Conservation (phyloP, 2,329 filamentous ascomycete species). For the Annulohypoxylon truncatum region DNA sequence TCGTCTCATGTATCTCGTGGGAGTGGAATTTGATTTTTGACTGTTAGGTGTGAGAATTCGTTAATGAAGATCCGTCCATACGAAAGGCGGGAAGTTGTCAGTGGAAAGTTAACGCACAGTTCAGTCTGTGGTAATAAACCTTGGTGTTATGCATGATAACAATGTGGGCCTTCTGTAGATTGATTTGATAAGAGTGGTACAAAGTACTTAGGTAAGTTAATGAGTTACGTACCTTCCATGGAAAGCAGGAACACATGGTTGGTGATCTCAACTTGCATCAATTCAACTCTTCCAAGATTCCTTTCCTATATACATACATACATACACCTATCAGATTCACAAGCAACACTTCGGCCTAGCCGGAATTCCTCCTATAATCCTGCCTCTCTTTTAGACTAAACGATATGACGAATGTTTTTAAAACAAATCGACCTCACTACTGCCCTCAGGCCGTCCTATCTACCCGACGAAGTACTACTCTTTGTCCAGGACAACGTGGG, state of each 20-base stretch:
- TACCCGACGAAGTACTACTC: constrained; percentile 92
- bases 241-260: not conserved
- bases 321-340: not conserved
- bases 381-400: constrained; percentile 19
- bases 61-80: not conserved
- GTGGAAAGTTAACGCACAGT: not conserved
- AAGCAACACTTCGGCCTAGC: not conserved
- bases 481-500: constrained; percentile 99
- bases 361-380: not conserved
- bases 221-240: not conserved
- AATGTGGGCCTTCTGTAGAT: not conserved
- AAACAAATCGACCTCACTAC: constrained; percentile 96
- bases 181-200: not conserved
- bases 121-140: not conserved
- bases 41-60: not conserved
- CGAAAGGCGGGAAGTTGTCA: not conserved
- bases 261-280: constrained; percentile 32
- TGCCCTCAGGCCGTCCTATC: constrained; percentile 89
- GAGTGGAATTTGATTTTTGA: not conserved
- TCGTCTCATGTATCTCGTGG: not conserved
- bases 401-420: constrained; percentile 90
- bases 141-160: not conserved
- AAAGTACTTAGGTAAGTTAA: constrained; percentile 1
- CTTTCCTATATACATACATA: not conserved
- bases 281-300: constrained; percentile 12